These are phyloP conservation scores for Russula ochroleuca DNA, from an alignment of 768 basidiomycete species.

Conservation along the genomic window DNA sequence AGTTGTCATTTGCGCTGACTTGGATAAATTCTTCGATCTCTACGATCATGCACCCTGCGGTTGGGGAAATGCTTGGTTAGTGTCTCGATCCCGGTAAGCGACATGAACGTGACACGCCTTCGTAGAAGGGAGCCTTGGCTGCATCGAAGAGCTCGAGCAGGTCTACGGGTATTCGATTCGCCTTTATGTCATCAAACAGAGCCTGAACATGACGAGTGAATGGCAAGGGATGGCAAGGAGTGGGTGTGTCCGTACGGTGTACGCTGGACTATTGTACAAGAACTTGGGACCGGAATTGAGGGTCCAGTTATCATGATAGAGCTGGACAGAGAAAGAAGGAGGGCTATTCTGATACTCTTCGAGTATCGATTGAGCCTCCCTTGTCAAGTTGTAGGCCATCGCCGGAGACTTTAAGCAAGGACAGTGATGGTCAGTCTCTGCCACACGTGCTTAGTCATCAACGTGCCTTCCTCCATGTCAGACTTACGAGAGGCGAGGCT, in stretches of 20 bases:
- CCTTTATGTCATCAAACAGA: conserved; percentile 77
- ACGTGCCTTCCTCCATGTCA: conserved; percentile 2
- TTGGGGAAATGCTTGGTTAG: not conserved
- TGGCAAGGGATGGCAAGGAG: not conserved
- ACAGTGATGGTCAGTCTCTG: not conserved
- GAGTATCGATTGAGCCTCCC: conserved; percentile 58
- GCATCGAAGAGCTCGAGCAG: conserved; percentile 77
- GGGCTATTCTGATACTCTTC: conserved; percentile 50
- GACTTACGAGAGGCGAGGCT: conserved; percentile 28
- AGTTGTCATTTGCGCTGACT: conserved; percentile 50
- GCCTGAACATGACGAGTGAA: conserved; percentile 44
- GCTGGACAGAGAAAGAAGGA: conserved; percentile 74
- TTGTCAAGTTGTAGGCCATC: conserved; percentile 76
- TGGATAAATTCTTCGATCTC: conserved; percentile 77
- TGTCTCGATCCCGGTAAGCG: not conserved
- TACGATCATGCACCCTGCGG: conserved; percentile 76
- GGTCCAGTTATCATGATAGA: conserved; percentile 77
- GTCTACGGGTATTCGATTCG: conserved; percentile 80
- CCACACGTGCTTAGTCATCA: conserved; percentile 17
- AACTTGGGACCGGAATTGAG: conserved; percentile 80
- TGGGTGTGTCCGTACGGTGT: conserved; percentile 40
- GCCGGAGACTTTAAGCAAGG: not conserved
- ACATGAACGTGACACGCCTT: conserved; percentile 49
- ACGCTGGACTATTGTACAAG: conserved; percentile 68
- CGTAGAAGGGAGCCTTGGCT: conserved; percentile 73